These are phyloP conservation scores for Batkoa obscura DNA, from an alignment of 371 early-diverging fungal species.

Conservation along the genomic window DNA sequence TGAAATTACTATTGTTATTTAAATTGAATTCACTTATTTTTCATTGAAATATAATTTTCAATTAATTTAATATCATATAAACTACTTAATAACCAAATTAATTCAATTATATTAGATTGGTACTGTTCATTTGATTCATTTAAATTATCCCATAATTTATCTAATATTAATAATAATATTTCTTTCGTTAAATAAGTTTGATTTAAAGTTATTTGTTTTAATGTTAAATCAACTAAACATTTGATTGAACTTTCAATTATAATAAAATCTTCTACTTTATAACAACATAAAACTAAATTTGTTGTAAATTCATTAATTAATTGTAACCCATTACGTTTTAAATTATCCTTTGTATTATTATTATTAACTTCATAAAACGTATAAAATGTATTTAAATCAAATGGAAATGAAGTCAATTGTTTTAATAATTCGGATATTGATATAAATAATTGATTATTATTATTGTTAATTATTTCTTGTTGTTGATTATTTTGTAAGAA, in stretches of 20 bases:
- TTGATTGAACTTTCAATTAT: not conserved
- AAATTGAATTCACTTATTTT: not conserved
- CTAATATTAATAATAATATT: not conserved
- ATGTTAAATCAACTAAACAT: not conserved
- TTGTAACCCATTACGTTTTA: not conserved
- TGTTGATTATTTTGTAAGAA: too few species aligned
- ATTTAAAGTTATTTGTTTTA: not conserved
- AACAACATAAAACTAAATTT: not conserved
- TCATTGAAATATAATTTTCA: not conserved
- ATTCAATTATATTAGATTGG: not conserved
- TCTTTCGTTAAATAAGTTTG: not conserved
- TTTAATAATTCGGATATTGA: not conserved
- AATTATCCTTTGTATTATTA: too few species aligned
- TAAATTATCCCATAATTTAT: not conserved
- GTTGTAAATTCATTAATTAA: not conserved
- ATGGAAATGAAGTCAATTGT: conserved; percentile 2
- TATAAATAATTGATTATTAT: not conserved
- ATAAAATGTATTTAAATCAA: not conserved
- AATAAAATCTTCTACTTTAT: not conserved
- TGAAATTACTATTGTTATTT: not conserved
- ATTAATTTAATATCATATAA: not conserved
- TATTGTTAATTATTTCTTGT: too few species aligned
- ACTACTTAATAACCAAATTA: not conserved
- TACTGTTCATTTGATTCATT: not conserved
- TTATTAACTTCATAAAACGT: too few species aligned